A percentile compares a stretch with the other conserved stretches of the same genome.
Conservation (phyloP, 768 basidiomycete genomes). For the Suillus sp. region DNA sequence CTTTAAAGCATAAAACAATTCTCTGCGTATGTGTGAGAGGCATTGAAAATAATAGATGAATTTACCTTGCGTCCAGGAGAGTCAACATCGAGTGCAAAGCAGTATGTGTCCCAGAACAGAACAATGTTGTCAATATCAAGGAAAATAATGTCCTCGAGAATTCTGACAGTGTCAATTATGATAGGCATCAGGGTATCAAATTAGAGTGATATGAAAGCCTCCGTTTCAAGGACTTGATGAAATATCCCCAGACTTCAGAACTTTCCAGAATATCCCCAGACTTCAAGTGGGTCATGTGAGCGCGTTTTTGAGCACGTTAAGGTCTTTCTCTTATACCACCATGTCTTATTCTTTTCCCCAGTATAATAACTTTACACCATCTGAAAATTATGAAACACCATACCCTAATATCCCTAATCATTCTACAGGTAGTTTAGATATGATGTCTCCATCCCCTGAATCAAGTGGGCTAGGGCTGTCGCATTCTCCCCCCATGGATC, state of each 20-base stretch:
- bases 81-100: neutral
- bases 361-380: constrained; percentile 1
- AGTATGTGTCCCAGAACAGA: constrained; percentile 5
- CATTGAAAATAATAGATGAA: neutral
- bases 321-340: constrained; percentile 1
- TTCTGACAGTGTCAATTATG: neutral
- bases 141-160: constrained; percentile 6
- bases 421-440: neutral
- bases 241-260: neutral
- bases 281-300: constrained; percentile 2
- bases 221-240: neutral
- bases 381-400: constrained; percentile 14
- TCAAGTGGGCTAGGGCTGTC: neutral
- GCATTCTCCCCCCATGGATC: neutral
- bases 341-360: constrained; percentile 2
- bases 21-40: constrained; percentile 1
- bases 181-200: neutral
- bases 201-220: neutral
- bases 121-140: constrained; percentile 1
- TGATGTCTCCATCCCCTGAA: neutral
- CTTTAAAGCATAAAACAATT: neutral
- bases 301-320: neutral
- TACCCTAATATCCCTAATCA: neutral
- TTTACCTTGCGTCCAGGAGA: constrained; percentile 8
- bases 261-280: neutral